Evolutionary conservation across 2,329 filamentous ascomycete genomes (phyloP), one percentile per base, ranked within the genome.

Genomic region (Tolypocladium guangdongense): DNA sequence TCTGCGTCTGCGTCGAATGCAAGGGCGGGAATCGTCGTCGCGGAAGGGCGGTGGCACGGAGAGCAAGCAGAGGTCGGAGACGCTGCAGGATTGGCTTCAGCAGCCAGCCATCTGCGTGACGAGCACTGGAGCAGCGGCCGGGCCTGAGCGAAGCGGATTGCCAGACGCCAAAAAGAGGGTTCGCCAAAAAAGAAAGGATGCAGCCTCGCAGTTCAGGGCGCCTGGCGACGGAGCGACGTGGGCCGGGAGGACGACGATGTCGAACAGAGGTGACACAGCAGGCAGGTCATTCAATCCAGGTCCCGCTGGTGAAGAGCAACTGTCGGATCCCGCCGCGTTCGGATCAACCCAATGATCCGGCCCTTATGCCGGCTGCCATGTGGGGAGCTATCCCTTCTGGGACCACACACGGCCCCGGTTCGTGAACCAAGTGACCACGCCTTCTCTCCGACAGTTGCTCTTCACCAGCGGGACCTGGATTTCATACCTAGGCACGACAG

Each of bases 21-120:
- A 10, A 18, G 39, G 22, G 22, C 18, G 38, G 18, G 22, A 12
- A 22, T 27, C 39, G 49, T 39, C 35, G 48, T 27, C 37, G n/a
- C 24, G 11, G 38, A 49, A 52, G 51, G 56, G 49, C 51, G 52
- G 56, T 57, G 56, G 53, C 49, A 53, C 22, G 41, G 24, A 16
- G 35, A 43, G 50, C 39, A 54, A 49, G 47, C 50, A 24, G 51
- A 53, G 52, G 54, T 56, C 50, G 56, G 41, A 24, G 41, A 38
- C 46, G 50, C 22, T 50, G 32, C 14, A 37, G 14, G 18, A 27
- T 27, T 16, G 47, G 49, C 41, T 54, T 59, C 57, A 61, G 53
- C 57, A 56, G 56, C 55, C 53, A 57, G 58, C 54, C 60, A 62
- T 60, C 49, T 52, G 48, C 47, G 37, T 38, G 51, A 50, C 37